A percentile compares a stretch with the other conserved stretches of the same genome.
Conservation (phyloP, 768 basidiomycete species). For the Boletus subcaerulescens region DNA sequence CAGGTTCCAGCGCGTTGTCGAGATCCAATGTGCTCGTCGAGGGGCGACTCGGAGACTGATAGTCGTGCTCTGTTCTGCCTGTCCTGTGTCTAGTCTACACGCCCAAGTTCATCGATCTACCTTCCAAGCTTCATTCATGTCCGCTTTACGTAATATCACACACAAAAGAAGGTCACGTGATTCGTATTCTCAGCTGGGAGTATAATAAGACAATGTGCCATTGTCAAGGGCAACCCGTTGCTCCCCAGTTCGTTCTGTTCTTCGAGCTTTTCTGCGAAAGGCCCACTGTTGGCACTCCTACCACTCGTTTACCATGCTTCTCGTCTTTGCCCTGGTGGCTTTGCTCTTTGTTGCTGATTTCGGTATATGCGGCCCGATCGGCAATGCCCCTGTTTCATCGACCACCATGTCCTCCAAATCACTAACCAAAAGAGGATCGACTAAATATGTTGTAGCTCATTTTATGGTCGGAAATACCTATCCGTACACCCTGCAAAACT, state of each 20-base stretch:
- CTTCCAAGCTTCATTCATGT: too few species aligned
- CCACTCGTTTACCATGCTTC: slow-evolving; percentile 19
- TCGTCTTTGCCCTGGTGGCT: slow-evolving; percentile 10
- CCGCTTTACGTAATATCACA: too few species aligned
- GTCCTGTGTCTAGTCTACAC: too few species aligned
- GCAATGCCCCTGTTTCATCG: slow-evolving; percentile 1
- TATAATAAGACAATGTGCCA: slow-evolving; percentile 4
- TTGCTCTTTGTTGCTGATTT: slow-evolving; percentile 8
- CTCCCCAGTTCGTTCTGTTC: not conserved
- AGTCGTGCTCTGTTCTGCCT: too few species aligned
- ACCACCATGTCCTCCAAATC: not conserved
- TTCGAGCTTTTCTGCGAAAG: slow-evolving; percentile 6
- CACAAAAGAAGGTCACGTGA: not conserved
- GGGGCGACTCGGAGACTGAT: too few species aligned
- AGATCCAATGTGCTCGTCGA: too few species aligned
- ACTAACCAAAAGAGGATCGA: slow-evolving; percentile 12
- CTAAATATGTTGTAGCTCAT: slow-evolving; percentile 55
- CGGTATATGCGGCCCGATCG: slow-evolving; percentile 14
- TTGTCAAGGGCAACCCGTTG: not conserved
- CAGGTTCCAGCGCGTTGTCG: too few species aligned
- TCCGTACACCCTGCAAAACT: slow-evolving; percentile 46
- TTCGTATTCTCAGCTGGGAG: slow-evolving; percentile 2
- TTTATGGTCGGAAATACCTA: slow-evolving; percentile 66
- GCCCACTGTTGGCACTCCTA: slow-evolving; percentile 10
- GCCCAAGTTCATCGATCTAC: too few species aligned